Evolutionary conservation across 2,329 filamentous ascomycete genomes (phyloP).

Genomic region (Xylaria sp.): DNA sequence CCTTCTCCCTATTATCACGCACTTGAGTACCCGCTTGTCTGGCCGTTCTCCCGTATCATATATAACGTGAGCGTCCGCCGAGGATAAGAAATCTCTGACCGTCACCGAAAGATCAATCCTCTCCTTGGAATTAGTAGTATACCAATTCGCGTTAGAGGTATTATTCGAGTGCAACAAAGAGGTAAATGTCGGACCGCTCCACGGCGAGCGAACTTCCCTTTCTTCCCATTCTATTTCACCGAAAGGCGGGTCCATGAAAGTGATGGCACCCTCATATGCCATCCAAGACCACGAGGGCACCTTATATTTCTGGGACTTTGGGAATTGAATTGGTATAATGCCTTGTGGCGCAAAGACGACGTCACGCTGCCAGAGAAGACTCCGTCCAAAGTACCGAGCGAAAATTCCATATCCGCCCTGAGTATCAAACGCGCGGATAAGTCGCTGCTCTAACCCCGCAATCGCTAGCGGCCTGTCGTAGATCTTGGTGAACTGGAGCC

Average conservation of each 20-base stretch:
- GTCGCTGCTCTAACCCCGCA: slow-evolving; percentile 36
- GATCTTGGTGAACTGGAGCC: slow-evolving; percentile 22
- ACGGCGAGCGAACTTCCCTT: slow-evolving; percentile 27
- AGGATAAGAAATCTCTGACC: slow-evolving; percentile 22
- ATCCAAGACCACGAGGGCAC: slow-evolving; percentile 40
- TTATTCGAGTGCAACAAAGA: not conserved
- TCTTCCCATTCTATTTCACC: slow-evolving; percentile 31
- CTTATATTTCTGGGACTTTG: slow-evolving; percentile 14
- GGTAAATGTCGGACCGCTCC: not conserved
- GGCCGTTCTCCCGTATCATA: slow-evolving; percentile 24
- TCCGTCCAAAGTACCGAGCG: slow-evolving; percentile 26
- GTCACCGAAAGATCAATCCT: slow-evolving; percentile 19
- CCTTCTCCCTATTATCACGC: slow-evolving; percentile 26
- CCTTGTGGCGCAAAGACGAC: not conserved
- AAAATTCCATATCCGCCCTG: slow-evolving; percentile 39
- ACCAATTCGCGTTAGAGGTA: slow-evolving; percentile 11
- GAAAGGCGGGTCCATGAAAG: slow-evolving; percentile 35
- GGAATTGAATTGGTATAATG: slow-evolving; percentile 30
- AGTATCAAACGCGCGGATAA: slow-evolving; percentile 30
- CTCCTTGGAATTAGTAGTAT: slow-evolving; percentile 18
- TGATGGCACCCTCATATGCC: slow-evolving; percentile 38
- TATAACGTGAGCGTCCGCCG: slow-evolving; percentile 15
- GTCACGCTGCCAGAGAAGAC: slow-evolving; percentile 34
- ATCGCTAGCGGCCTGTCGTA: slow-evolving; percentile 37
- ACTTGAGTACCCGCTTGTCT: slow-evolving; percentile 10